Percentiles rank a stretch among this genome's conserved stretches.
Evolutionary conservation across 78 protist genomes (phyloP).

Genomic region (Speleostelium caveatum): DNA sequence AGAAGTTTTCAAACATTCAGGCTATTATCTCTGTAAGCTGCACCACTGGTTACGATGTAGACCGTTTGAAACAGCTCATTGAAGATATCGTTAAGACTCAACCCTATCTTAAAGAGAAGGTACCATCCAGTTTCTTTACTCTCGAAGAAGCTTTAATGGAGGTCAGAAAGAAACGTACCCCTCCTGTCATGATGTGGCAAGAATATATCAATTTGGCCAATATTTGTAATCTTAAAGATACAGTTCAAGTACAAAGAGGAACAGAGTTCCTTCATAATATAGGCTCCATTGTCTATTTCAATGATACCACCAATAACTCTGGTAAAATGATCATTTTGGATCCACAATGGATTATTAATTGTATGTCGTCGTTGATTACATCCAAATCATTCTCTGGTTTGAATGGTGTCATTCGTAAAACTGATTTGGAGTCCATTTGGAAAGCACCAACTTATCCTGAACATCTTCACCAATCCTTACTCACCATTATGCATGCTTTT

Average conservation of each 20-base stretch:
- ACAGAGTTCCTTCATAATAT: constrained; percentile 78
- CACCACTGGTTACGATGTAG: constrained; percentile 78
- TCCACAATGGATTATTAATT: constrained; percentile 80
- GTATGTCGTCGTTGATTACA: constrained; percentile 49
- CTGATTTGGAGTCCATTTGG: constrained; percentile 69
- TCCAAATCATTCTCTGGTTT: background rate
- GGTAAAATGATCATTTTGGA: constrained; percentile 76
- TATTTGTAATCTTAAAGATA: constrained; percentile 69
- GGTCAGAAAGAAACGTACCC: constrained; percentile 61
- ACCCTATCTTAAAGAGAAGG: constrained; percentile 41
- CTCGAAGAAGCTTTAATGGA: constrained; percentile 72
- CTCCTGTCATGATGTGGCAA: constrained; percentile 80
- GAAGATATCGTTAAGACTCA: constrained; percentile 65
- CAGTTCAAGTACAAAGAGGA: constrained; percentile 71
- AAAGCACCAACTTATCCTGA: constrained; percentile 77
- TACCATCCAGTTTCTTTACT: constrained; percentile 62
- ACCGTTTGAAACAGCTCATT: constrained; percentile 8
- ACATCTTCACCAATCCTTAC: constrained; percentile 39
- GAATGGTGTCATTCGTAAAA: constrained; percentile 44
- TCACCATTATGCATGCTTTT: constrained; percentile 78
- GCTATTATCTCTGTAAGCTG: constrained; percentile 69
- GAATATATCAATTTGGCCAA: constrained; percentile 60
- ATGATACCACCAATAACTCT: constrained; percentile 23
- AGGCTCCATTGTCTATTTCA: constrained; percentile 70
- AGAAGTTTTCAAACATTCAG: constrained; percentile 49